Evolutionary conservation across 805 yeast species (phyloP).

Genomic region (Isabelozyma gotoi): DNA sequence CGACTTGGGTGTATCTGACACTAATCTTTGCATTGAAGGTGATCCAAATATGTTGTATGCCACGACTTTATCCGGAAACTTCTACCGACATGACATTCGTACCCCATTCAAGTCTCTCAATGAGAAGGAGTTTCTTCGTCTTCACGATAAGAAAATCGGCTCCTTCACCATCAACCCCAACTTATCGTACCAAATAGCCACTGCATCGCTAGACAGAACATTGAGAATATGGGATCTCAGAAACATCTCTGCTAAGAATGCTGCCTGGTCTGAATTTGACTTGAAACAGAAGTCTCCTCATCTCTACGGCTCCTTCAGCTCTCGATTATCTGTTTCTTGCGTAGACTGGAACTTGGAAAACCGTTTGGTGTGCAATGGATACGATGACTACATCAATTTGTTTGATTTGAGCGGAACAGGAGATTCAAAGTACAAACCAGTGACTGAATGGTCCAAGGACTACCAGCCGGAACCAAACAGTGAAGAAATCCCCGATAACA

Average conservation of each 20-base stretch:
- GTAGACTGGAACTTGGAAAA: constrained; percentile 77
- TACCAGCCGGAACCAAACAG: constrained; percentile 15
- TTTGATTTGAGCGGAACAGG: constrained; percentile 53
- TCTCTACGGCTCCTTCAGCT: constrained; percentile 58
- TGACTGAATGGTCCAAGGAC: constrained; percentile 23
- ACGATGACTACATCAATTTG: constrained; percentile 78
- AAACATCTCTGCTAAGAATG: constrained; percentile 38
- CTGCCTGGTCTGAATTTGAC: constrained; percentile 56
- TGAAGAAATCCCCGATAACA: constrained; percentile 29
- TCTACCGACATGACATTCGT: constrained; percentile 73
- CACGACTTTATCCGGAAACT: constrained; percentile 79
- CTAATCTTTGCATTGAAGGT: constrained; percentile 47
- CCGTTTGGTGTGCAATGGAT: constrained; percentile 86
- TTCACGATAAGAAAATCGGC: constrained; percentile 91
- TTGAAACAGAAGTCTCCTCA: constrained; percentile 45
- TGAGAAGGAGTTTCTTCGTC: constrained; percentile 43
- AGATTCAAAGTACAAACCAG: constrained; percentile 13
- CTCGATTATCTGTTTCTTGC: constrained; percentile 79
- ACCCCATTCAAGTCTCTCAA: constrained; percentile 28
- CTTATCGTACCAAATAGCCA: constrained; percentile 63
- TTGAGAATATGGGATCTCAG: constrained; percentile 87
- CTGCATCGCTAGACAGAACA: constrained; percentile 87
- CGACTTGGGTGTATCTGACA: constrained; percentile 70
- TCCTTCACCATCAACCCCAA: constrained; percentile 80
- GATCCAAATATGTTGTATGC: constrained; percentile 59